Evolutionary conservation across 139 green algal genomes (phyloP).

Genomic region (Tetratostichococcus sp.): DNA sequence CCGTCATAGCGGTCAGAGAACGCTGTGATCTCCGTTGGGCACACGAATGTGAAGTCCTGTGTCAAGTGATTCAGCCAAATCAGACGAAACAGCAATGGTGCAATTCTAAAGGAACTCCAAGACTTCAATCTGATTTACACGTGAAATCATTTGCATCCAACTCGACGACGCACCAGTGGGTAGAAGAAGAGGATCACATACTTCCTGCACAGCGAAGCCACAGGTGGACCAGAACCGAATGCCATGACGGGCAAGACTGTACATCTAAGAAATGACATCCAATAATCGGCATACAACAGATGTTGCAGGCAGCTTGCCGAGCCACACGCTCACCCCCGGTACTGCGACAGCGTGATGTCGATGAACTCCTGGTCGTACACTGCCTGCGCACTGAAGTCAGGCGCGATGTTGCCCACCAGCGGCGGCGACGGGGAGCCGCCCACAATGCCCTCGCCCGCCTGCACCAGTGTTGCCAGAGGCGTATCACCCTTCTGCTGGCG

Average conservation of each 20-base stretch:
- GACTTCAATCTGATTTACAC: too few relatives aligned
- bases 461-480: too few relatives aligned
- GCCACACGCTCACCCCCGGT: slow-evolving; percentile 46
- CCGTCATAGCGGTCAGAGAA: slow-evolving; percentile 92
- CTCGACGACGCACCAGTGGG: slow-evolving; percentile 64
- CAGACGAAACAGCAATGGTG: too few relatives aligned
- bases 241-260: too few relatives aligned
- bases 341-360: slow-evolving; percentile 82
- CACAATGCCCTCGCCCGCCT: neutral
- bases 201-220: slow-evolving; percentile 52
- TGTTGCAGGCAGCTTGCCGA: neutral
- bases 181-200: slow-evolving; percentile 99
- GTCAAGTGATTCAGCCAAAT: slow-evolving; percentile 13
- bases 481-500: too few relatives aligned
- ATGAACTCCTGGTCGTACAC: slow-evolving; percentile 95
- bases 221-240: too few relatives aligned
- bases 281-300: too few relatives aligned
- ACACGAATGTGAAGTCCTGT: slow-evolving; percentile 69
- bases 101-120: too few relatives aligned
- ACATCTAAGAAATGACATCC: too few relatives aligned
- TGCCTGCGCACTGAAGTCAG: slow-evolving; percentile 90
- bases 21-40: slow-evolving; percentile 97
- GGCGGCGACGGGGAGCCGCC: slow-evolving; percentile 8
- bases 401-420: slow-evolving; percentile 76
- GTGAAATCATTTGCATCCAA: too few relatives aligned